These are phyloP conservation scores for Stephania yunnanensis DNA, from an alignment of 164 flowering plant genomes.

Conservation along the genomic window DNA sequence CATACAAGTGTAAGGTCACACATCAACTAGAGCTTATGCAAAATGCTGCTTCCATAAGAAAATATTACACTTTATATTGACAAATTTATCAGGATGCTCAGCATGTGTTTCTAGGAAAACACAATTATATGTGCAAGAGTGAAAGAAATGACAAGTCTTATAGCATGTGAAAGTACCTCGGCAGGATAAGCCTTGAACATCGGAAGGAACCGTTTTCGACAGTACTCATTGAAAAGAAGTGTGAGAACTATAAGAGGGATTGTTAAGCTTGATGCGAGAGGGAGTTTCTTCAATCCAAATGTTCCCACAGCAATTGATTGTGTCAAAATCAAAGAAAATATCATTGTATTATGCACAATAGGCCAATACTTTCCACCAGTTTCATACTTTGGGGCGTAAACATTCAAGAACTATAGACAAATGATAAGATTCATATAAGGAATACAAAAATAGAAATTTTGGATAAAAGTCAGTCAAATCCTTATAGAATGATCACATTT, in stretches of 20 bases:
- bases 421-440: conserved; percentile 6
- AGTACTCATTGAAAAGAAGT: conserved; percentile 72
- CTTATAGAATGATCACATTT: not conserved
- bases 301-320: conserved; percentile 82
- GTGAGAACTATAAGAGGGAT: conserved; percentile 75
- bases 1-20: no score
- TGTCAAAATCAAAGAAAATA: conserved; percentile 78
- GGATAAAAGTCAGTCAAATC: not conserved
- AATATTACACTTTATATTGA: no score
- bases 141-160: not conserved
- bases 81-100: no score
- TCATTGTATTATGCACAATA: conserved; percentile 61
- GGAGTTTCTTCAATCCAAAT: conserved; percentile 78
- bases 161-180: conserved; percentile 47
- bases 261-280: conserved; percentile 64
- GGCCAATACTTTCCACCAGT: conserved; percentile 93
- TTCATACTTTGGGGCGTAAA: conserved; percentile 67
- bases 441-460: not conserved
- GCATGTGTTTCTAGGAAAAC: no score
- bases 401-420: conserved; percentile 64
- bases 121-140: no score
- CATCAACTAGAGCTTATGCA: no score
- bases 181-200: conserved; percentile 57
- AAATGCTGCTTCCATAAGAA: no score
- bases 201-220: conserved; percentile 78